phyloP scores from a whole-genome alignment of 2,329 filamentous ascomycete species.

The Microdochium trichocladiopsis region DNA sequence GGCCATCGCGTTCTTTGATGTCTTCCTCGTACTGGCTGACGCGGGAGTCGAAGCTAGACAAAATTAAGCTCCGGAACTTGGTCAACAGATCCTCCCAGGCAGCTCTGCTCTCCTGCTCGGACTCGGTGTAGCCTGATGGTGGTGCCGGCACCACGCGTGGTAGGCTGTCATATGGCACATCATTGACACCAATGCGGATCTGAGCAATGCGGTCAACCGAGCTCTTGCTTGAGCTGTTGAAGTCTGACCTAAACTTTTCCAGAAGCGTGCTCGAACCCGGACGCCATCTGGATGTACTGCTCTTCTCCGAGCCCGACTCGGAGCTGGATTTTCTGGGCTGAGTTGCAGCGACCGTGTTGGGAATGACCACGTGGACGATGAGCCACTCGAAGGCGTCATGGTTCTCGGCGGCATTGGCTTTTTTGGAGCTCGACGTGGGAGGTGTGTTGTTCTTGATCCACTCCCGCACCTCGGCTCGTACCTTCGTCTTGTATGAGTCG shows the following conservation, averaged over 20 bases:
- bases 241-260: conserved; percentile 85
- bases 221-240: conserved; percentile 68
- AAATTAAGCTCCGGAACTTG: conserved; percentile 81
- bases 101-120: conserved; percentile 68
- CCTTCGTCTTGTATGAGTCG: conserved; percentile 79
- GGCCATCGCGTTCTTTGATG: conserved; percentile 86
- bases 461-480: conserved; percentile 73
- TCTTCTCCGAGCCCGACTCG: conserved; percentile 50
- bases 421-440: conserved; percentile 47
- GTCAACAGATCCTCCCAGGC: conserved; percentile 79
- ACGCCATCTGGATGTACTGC: conserved; percentile 64
- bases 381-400: conserved; percentile 97
- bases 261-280: conserved; percentile 75
- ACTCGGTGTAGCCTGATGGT: conserved; percentile 60
- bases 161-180: conserved; percentile 58
- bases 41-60: conserved; percentile 82
- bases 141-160: conserved; percentile 57
- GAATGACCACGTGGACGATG: conserved; percentile 85
- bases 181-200: conserved; percentile 68
- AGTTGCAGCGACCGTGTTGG: conserved; percentile 73
- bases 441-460: conserved; percentile 80
- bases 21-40: conserved; percentile 96
- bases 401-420: conserved; percentile 69
- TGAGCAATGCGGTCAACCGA: conserved; percentile 75
- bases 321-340: conserved; percentile 60